Conservation (phyloP, 2,329 filamentous ascomycete genomes). For the Alternaria tenuissima region DNA sequence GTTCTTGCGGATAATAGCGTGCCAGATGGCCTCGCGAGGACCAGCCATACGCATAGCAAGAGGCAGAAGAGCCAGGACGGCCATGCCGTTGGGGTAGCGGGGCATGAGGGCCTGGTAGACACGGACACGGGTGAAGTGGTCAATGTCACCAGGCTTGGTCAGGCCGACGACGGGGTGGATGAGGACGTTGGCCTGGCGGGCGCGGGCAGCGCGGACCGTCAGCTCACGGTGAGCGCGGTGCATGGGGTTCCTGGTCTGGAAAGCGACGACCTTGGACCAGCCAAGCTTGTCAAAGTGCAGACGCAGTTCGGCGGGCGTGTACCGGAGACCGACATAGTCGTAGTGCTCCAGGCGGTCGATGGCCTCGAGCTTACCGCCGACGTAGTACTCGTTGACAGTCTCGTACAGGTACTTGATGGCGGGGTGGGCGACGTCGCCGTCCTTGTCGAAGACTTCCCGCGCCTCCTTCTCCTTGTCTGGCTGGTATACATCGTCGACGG, state of each 20-base stretch:
- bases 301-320: conserved; percentile 91
- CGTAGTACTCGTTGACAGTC: conserved; percentile 84
- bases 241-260: conserved; percentile 98
- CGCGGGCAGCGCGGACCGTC: conserved; percentile 94
- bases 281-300: conserved; percentile 99
- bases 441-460: conserved; percentile 92
- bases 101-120: conserved; percentile 97
- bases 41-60: conserved; percentile 99
- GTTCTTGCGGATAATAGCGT: conserved; percentile 99
- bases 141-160: conserved; percentile 98
- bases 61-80: conserved; percentile 90
- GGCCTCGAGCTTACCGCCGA: conserved; percentile 95
- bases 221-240: conserved; percentile 97
- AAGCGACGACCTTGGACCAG: conserved; percentile 96
- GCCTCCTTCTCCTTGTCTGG: conserved; percentile 97
- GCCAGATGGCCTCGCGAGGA: conserved; percentile 98
- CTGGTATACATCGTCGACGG: conserved; percentile 92
- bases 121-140: conserved; percentile 98
- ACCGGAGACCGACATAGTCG: conserved; percentile 96
- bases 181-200: conserved; percentile 96
- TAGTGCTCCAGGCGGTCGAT: conserved; percentile 97
- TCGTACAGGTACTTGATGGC: conserved; percentile 89
- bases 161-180: conserved; percentile 98
- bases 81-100: conserved; percentile 99
- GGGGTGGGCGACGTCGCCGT: conserved; percentile 88